These are phyloP conservation scores for Lepidopterella palustris DNA, from an alignment of 495 filamentous ascomycete genomes.

Conservation along the genomic window DNA sequence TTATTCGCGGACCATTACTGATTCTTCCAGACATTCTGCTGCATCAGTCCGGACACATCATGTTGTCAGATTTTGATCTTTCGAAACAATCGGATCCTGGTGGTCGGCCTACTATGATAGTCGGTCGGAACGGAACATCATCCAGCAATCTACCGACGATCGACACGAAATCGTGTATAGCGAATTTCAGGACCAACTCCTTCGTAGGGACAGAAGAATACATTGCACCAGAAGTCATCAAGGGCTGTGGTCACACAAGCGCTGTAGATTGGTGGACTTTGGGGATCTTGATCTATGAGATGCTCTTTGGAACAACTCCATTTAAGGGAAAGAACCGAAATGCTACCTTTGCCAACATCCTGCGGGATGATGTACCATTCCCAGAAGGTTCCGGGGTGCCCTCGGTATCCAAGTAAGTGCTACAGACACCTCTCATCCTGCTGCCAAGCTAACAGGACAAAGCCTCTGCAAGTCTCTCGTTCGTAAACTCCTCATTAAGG, in stretches of 20 bases:
- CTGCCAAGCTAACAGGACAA: conserved; percentile 19
- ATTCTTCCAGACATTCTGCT: conserved; percentile 75
- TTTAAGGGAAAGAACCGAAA: conserved; percentile 99
- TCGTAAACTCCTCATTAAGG: conserved; percentile 94
- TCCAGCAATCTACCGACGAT: conserved; percentile 82
- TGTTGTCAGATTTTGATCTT: conserved; percentile 98
- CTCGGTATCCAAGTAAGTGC: conserved; percentile 79
- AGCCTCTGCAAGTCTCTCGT: conserved; percentile 96
- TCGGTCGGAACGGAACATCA: conserved; percentile 75
- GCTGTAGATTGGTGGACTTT: conserved; percentile 99
- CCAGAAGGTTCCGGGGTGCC: conserved; percentile 80
- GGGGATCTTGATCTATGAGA: conserved; percentile 94
- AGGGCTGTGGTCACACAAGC: conserved; percentile 95
- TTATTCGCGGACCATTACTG: conserved; percentile 17
- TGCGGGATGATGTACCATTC: conserved; percentile 90
- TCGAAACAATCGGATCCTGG: conserved; percentile 97
- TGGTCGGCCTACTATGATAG: conserved; percentile 94
- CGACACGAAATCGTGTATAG: conserved; percentile 97
- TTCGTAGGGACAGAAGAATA: conserved; percentile 99
- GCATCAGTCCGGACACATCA: conserved; percentile 97
- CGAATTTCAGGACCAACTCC: conserved; percentile 95
- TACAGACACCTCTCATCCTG: background rate
- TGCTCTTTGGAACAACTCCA: conserved; percentile 97
- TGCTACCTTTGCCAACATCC: conserved; percentile 94
- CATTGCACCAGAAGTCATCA: conserved; percentile 97